phyloP scores from a whole-genome alignment of 768 basidiomycete species.

The Harrya chromipes region DNA sequence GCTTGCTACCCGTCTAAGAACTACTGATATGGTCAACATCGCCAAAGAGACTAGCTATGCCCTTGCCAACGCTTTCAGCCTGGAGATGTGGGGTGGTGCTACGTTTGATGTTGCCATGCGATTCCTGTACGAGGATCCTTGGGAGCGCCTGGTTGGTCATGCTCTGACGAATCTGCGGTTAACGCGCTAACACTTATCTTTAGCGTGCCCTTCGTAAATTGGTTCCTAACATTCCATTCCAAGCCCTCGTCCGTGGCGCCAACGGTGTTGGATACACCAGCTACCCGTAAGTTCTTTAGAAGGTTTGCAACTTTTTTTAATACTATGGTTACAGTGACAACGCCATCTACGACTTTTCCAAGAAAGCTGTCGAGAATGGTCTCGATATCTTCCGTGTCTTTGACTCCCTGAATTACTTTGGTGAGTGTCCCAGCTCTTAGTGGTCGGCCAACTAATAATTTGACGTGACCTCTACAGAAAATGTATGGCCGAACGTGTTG shows the following conservation, averaged over 20 bases:
- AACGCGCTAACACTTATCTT: slow-evolving; percentile 11
- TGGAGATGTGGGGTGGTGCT: slow-evolving; percentile 99
- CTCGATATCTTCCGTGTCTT: slow-evolving; percentile 99
- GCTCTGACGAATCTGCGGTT: neutral
- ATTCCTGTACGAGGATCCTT: slow-evolving; percentile 99
- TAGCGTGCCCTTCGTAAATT: slow-evolving; percentile 90
- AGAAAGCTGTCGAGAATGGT: slow-evolving; percentile 99
- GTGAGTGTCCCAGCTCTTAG: slow-evolving; percentile 40
- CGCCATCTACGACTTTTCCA: slow-evolving; percentile 99
- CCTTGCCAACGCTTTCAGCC: slow-evolving; percentile 89
- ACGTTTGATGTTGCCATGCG: slow-evolving; percentile 99
- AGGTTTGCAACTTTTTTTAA: slow-evolving; percentile 2
- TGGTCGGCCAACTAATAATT: slow-evolving; percentile 1
- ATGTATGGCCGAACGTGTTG: slow-evolving; percentile 43
- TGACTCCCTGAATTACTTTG: slow-evolving; percentile 98
- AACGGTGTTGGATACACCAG: slow-evolving; percentile 99
- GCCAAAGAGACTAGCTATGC: slow-evolving; percentile 97
- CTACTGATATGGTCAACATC: slow-evolving; percentile 96
- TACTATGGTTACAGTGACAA: slow-evolving; percentile 63
- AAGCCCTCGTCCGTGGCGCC: slow-evolving; percentile 97
- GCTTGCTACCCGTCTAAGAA: slow-evolving; percentile 92
- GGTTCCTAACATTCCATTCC: slow-evolving; percentile 98
- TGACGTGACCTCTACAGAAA: slow-evolving; percentile 45
- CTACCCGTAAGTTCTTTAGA: slow-evolving; percentile 69
- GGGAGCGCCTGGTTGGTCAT: slow-evolving; percentile 84